Conservation (phyloP, 805 yeast genomes). For the Middelhovenomyces tepae region DNA sequence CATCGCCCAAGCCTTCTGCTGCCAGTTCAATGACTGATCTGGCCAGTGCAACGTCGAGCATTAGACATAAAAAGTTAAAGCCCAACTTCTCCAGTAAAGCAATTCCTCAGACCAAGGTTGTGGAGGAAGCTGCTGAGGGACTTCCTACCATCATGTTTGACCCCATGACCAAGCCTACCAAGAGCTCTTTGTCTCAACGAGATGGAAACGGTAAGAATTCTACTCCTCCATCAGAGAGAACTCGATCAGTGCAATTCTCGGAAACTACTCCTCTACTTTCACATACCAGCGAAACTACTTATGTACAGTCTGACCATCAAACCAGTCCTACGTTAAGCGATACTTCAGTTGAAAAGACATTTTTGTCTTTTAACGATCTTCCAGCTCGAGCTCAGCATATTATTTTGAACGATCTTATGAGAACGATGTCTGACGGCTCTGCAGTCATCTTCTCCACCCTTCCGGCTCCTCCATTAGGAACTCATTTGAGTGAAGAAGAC, state of each 20-base stretch:
- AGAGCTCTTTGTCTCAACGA: slow-evolving; percentile 1
- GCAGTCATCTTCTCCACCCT: slow-evolving; percentile 80
- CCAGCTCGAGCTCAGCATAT: slow-evolving; percentile 89
- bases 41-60: neutral
- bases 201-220: neutral
- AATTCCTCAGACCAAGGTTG: slow-evolving; percentile 24
- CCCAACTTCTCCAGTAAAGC: slow-evolving; percentile 27
- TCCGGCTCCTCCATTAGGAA: slow-evolving; percentile 80
- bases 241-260: too few relatives aligned
- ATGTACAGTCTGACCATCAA: too few relatives aligned
- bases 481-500: slow-evolving; percentile 60
- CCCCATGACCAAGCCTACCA: slow-evolving; percentile 5
- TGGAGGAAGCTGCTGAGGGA: slow-evolving; percentile 23
- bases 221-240: neutral
- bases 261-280: neutral
- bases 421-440: slow-evolving; percentile 48
- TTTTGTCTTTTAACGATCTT: slow-evolving; percentile 65
- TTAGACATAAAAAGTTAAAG: slow-evolving; percentile 12
- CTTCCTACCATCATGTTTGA: slow-evolving; percentile 22
- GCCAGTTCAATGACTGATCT: too few relatives aligned
- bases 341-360: slow-evolving; percentile 4
- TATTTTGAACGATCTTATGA: slow-evolving; percentile 81
- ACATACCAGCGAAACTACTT: neutral
- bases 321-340: too few relatives aligned
- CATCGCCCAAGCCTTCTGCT: neutral